phyloP scores from a whole-genome alignment of 306 rosid genomes.

The Abrus pulchellus region DNA sequence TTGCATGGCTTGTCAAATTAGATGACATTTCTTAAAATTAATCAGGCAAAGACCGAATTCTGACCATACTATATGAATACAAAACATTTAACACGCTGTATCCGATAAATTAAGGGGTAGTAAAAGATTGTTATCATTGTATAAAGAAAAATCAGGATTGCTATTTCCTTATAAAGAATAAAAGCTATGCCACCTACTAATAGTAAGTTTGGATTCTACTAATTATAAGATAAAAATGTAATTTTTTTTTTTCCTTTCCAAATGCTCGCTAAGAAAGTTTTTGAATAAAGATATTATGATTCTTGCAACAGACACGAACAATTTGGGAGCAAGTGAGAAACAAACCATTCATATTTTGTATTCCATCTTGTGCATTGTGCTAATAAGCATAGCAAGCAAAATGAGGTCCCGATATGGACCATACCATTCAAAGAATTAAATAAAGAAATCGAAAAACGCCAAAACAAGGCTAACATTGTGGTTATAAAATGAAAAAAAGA shows the following conservation, averaged over 20 bases:
- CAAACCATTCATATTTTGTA: neutral
- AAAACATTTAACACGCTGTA: neutral
- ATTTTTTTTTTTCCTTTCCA: neutral
- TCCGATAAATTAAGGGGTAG: too few relatives aligned
- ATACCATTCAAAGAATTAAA: neutral
- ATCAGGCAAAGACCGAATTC: neutral
- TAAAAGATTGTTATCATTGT: neutral
- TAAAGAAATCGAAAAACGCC: neutral
- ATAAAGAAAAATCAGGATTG: neutral
- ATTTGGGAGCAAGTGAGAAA: neutral
- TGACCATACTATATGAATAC: neutral
- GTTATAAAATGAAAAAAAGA: neutral
- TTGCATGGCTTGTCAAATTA: neutral
- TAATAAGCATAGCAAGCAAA: neutral
- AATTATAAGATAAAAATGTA: neutral
- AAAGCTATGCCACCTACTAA: neutral
- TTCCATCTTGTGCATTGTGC: neutral
- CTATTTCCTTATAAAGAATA: neutral
- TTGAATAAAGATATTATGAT: neutral
- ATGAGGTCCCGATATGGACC: neutral
- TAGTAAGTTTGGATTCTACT: neutral
- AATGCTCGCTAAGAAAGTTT: conserved; percentile 1
- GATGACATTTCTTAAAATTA: neutral
- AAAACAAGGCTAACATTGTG: neutral
- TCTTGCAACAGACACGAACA: neutral